Evolutionary conservation across 2,329 filamentous ascomycete genomes (phyloP), one percentile per base, ranked within the genome.

Genomic region (Leptographium procerum): DNA sequence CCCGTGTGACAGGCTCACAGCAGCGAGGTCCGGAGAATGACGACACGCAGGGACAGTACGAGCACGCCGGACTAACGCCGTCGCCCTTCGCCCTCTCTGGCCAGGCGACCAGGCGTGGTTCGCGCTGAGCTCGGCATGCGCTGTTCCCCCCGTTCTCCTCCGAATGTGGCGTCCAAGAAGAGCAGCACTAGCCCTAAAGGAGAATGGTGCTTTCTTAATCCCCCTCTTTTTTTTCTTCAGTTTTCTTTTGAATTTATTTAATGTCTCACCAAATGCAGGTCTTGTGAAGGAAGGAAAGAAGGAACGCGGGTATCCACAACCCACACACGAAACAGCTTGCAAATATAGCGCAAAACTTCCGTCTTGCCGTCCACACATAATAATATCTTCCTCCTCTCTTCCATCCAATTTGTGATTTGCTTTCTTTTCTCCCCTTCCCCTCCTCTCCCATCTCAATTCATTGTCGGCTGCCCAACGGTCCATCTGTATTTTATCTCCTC

Each of bases 271-370:
- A 33, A 10, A 6, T 5, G 31, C 31, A 43, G 16, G n/a, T n/a
- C n/a, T n/a, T n/a, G n/a, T 13, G 40, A 14, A 8, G 50, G 24
- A 22, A 11, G 29, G 50, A 29, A 33, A 33, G n/a, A 8, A 22
- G 29, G 28, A 13, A 31, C 48, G 28, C 26, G 28, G 24, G 47
- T n/a, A 33, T 52, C 33, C 52, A 54, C 52, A 26, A 33, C 10
- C n/a, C n/a, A n/a, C 55, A 29, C 50, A 29, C 24, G 14, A 55
- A 16, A 56, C 55, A 56, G 56, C 33, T 59, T 56, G 24, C 45
- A 51, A 59, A 55, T 61, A 56, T 55, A 33, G 57, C 57, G 54
- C 58, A 58, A 28, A 57, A 48, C 43, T 56, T 57, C 54, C 53
- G 36, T 55, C 48, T 26, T 56, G 59, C 57, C 56, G 55, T 54